These are phyloP conservation scores for Salinomyces thailandicus DNA, from an alignment of 2,329 filamentous ascomycete genomes.

Conservation along the genomic window DNA sequence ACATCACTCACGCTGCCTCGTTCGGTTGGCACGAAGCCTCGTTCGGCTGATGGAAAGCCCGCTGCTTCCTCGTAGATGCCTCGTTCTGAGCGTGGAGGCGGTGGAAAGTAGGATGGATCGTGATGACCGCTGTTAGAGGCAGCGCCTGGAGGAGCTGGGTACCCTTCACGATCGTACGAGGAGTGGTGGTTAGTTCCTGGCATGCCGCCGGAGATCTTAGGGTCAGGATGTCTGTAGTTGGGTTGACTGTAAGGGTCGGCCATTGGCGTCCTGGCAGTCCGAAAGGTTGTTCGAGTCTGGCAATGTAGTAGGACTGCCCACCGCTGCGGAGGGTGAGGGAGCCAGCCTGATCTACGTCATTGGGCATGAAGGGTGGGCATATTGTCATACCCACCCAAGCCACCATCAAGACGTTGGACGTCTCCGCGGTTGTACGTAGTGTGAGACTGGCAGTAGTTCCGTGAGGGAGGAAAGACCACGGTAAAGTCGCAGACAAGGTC, in stretches of 20 bases:
- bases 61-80: slow-evolving; percentile 1
- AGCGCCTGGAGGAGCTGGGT: slow-evolving; percentile 2
- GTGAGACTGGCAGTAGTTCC: too few species aligned
- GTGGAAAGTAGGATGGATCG: slow-evolving; percentile 6
- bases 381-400: neutral
- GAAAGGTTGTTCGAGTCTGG: too few species aligned
- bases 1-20: slow-evolving; percentile 4
- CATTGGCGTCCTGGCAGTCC: neutral
- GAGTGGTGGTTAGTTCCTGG: neutral
- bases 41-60: slow-evolving; percentile 3
- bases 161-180: slow-evolving; percentile 6
- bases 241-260: neutral
- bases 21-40: slow-evolving; percentile 6
- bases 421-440: too few species aligned
- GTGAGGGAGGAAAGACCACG: too few species aligned
- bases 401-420: too few species aligned
- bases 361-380: neutral
- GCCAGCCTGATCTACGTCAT: neutral
- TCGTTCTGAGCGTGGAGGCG: slow-evolving; percentile 5
- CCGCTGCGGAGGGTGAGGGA: neutral
- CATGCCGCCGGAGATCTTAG: slow-evolving; percentile 2
- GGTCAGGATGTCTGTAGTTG: slow-evolving; percentile 4
- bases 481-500: neutral
- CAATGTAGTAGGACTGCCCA: too few species aligned
- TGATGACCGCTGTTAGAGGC: neutral